Evolutionary conservation across 805 yeast species (phyloP).

Genomic region (Sugiyamaella boreocaroliniensis): DNA sequence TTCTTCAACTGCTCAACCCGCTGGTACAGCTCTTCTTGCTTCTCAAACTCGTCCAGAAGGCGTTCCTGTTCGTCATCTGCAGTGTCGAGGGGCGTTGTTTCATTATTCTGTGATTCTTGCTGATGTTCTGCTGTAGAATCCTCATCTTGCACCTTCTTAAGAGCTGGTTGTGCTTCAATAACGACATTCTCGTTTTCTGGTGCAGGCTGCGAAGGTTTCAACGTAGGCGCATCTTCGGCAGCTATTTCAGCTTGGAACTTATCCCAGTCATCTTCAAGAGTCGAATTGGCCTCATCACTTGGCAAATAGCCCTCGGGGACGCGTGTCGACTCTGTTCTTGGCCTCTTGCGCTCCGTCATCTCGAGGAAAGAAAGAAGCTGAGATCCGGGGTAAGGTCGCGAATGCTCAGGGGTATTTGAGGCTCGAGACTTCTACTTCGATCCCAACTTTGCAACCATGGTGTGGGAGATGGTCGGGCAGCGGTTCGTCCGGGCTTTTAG

Average conservation of each 20-base stretch:
- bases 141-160: neutral
- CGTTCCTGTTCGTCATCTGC: slow-evolving; percentile 9
- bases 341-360: neutral
- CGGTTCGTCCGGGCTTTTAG: neutral
- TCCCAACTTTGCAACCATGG: neutral
- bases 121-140: neutral
- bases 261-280: slow-evolving; percentile 14
- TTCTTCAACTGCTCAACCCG: slow-evolving; percentile 9
- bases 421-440: neutral
- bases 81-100: neutral
- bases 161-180: slow-evolving; percentile 9
- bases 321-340: neutral
- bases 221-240: neutral
- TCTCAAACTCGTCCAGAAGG: slow-evolving; percentile 8
- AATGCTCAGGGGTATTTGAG: neutral
- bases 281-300: neutral
- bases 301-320: neutral
- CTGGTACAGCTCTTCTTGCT: slow-evolving; percentile 9
- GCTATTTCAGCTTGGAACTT: slow-evolving; percentile 11
- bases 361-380: neutral
- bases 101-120: neutral
- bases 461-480: neutral
- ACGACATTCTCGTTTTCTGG: neutral
- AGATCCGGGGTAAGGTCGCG: neutral
- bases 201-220: no score